Evolutionary conservation across 202 grass and related monocot genomes (phyloP).

Genomic region (Panicum hallii): DNA sequence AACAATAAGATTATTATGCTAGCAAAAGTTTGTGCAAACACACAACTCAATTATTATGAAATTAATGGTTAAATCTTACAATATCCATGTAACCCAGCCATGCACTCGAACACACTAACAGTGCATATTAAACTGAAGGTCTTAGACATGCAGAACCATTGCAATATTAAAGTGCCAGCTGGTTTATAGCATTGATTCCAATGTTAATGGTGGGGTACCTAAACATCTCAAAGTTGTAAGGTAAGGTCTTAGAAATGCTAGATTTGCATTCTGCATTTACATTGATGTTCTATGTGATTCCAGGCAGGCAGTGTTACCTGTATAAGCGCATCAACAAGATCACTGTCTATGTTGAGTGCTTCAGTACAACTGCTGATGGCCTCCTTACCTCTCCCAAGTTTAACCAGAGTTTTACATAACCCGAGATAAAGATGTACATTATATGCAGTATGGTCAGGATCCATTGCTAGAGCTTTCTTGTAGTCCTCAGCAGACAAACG

Average conservation of each 20-base stretch:
- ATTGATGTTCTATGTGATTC: background rate
- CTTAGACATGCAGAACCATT: background rate
- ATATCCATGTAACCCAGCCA: background rate
- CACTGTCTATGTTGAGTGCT: conserved; percentile 80
- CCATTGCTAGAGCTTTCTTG: conserved; percentile 90
- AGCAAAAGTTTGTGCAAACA: conserved; percentile 10
- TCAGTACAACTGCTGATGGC: conserved; percentile 79
- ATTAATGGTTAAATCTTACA: background rate
- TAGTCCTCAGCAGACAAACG: conserved; percentile 86
- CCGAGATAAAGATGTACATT: conserved; percentile 87
- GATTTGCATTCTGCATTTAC: conserved; percentile 3
- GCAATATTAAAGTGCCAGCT: background rate
- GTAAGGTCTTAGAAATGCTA: background rate
- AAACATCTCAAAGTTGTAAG: conserved; percentile 5
- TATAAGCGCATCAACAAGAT: conserved; percentile 85
- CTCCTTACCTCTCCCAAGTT: conserved; percentile 96
- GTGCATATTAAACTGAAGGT: conserved; percentile 8
- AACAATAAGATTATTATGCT: background rate
- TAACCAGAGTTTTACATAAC: conserved; percentile 91
- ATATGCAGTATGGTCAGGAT: conserved; percentile 76
- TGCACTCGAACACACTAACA: background rate
- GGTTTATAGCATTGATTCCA: background rate
- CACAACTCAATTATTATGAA: background rate
- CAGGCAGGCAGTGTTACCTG: conserved; percentile 61
- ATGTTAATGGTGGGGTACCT: background rate